Evolutionary conservation across 148 eudicot species (phyloP).

Genomic region (Drosera capensis): DNA sequence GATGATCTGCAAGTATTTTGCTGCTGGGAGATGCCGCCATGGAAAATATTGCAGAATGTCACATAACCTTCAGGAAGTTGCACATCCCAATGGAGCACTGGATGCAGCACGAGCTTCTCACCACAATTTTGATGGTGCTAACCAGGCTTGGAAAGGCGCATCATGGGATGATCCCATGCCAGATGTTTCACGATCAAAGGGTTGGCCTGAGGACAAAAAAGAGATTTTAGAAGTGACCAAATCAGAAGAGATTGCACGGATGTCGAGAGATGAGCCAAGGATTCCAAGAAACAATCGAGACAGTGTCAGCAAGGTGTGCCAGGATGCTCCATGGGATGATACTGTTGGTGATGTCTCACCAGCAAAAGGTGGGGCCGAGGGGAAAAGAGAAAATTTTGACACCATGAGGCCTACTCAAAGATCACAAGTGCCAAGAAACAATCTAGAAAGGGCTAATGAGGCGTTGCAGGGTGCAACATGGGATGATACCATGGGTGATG

Average conservation of each 20-base stretch:
- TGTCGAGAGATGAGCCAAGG: too few species aligned
- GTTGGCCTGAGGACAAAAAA: conserved; percentile 11
- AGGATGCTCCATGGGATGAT: conserved; percentile 9
- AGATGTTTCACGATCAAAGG: conserved; percentile 9
- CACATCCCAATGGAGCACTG: conserved; percentile 15
- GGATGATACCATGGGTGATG: conserved; percentile 4
- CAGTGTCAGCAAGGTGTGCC: conserved; percentile 1
- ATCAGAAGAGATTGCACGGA: too few species aligned
- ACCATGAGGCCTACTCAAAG: too few species aligned
- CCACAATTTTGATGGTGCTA: conserved; percentile 12
- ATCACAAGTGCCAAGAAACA: too few species aligned
- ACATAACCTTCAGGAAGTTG: conserved; percentile 17
- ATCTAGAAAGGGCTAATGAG: too few species aligned
- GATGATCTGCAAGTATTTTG: conserved; percentile 24
- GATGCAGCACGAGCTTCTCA: conserved; percentile 10
- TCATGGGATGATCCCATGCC: conserved; percentile 18
- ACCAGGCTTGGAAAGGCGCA: conserved; percentile 23
- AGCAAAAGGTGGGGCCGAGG: too few species aligned
- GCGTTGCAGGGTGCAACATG: conserved; percentile 8
- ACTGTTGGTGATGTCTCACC: too few species aligned
- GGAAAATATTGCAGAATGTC: conserved; percentile 27
- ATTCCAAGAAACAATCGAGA: neutral
- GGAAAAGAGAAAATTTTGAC: too few species aligned
- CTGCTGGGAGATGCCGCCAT: conserved; percentile 27
- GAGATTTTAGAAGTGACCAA: too few species aligned